Conservation (phyloP, 2,329 filamentous ascomycete species). For the Colletotrichum liriopes region DNA sequence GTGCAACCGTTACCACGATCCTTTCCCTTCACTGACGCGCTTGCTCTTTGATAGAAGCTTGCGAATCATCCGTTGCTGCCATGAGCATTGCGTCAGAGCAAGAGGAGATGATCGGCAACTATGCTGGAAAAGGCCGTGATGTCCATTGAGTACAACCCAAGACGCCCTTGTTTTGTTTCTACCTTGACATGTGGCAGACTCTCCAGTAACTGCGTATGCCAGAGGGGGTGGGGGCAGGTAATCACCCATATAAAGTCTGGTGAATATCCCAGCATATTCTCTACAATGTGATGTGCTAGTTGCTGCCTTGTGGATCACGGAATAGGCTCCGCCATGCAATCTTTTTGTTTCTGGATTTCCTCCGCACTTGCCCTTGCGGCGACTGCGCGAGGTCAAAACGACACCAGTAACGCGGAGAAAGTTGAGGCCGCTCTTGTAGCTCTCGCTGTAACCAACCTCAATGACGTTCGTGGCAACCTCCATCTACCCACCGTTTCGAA, state of each 20-base stretch:
- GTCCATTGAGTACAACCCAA: constrained; percentile 31
- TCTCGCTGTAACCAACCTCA: constrained; percentile 52
- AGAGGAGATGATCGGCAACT: constrained; percentile 25
- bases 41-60: constrained; percentile 2
- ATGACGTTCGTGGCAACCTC: constrained; percentile 57
- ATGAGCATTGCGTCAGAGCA: constrained; percentile 15
- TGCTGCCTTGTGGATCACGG: not conserved
- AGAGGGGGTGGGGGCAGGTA: not conserved
- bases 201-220: constrained; percentile 9
- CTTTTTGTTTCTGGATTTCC: constrained; percentile 28
- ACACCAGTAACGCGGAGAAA: constrained; percentile 1
- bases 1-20: constrained; percentile 31
- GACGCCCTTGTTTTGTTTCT: constrained; percentile 16
- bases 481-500: constrained; percentile 52
- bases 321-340: constrained; percentile 16
- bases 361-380: constrained; percentile 32
- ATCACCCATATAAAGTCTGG: constrained; percentile 16
- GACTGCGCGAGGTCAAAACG: constrained; percentile 20
- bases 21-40: constrained; percentile 23
- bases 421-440: constrained; percentile 44
- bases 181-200: constrained; percentile 16
- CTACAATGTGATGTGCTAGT: not conserved
- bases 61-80: constrained; percentile 2
- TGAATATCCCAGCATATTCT: not conserved
- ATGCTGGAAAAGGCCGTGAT: not conserved